Evolutionary conservation across 192 early-diverging fungal species (phyloP), one percentile per base, ranked within the genome.

Genomic region (Entomortierella parvispora): DNA sequence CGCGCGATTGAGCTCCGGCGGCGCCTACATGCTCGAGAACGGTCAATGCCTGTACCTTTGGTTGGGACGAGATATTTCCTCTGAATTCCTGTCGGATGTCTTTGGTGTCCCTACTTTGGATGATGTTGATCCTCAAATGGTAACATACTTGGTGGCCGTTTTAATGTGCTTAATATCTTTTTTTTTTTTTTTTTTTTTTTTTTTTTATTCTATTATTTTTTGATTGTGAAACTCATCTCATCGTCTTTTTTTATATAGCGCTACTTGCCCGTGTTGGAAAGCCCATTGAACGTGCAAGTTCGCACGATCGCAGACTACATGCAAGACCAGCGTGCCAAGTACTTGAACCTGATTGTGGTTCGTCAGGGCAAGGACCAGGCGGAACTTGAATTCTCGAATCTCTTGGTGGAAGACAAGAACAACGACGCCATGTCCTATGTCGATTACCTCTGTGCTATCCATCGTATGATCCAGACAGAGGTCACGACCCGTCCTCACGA

Each of bases 371-470:
- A 93, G 68, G 97, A 97, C 68, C 85, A 89, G 61, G 57, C 84
- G 5, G 97, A 99, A 69, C 75, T 89, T 11, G 91, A 93, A 58
- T 95, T 97, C 80, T 83, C 85, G 12, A 85, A 88, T 26, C 69
- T 90, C 61, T 76, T 99, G 64, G 79, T 90, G 15, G 97, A 99
- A 81, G 97, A 99, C 82, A 90, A 93, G 71, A 94, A 93, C 67
- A 88, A 90, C 49, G 95, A 93, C 49, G 87, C 88, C 55, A 90
- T 94, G 91, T 90, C 88, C 12, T 99, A 99, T 79, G 95, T 98
- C 8, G 97, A 99, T 68, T 97, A 91, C 64, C 77, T 99, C 26
- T 93, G 93, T 50, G 77, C 87, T 25, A 89, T 98, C 59, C 97
- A 99, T 80, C 86, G 92, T 69, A 91, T 90, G 78, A 94, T 95